Conservation (phyloP, 1,284 basidiomycete species). For the Athelia sp. region DNA sequence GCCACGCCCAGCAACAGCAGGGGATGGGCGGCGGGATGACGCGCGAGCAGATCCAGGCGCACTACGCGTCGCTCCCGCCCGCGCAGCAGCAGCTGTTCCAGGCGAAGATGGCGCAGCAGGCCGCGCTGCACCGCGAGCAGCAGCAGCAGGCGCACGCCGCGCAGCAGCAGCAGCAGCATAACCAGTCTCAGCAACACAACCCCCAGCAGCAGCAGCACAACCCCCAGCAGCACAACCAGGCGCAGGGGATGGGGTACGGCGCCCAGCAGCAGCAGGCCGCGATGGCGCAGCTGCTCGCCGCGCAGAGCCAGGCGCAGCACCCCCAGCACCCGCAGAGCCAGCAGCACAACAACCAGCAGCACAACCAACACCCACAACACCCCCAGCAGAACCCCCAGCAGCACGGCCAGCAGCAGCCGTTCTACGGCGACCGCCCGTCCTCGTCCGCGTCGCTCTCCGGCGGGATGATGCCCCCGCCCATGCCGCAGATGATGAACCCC, state of each 20-base stretch:
- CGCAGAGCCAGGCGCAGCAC: conserved; percentile 2
- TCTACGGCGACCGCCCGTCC: conserved; percentile 10
- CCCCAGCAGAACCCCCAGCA: conserved; percentile 13
- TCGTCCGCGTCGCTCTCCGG: conserved; percentile 2
- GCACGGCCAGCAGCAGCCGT: conserved; percentile 13
- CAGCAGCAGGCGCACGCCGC: background rate
- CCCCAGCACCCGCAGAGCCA: background rate
- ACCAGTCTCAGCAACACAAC: background rate
- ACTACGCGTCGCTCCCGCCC: too few species aligned
- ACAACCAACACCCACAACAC: conserved; percentile 4
- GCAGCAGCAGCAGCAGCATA: background rate
- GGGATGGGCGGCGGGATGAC: too few species aligned
- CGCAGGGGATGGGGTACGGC: conserved; percentile 8
- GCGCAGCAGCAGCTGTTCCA: too few species aligned
- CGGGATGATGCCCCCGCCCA: conserved; percentile 7
- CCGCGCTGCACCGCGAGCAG: background rate
- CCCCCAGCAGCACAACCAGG: conserved; percentile 3
- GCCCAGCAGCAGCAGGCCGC: too few species aligned
- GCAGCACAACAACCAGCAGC: background rate
- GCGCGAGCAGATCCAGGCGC: too few species aligned
- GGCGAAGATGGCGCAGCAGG: too few species aligned
- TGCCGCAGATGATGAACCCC: conserved; percentile 5
- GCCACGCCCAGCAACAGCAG: too few species aligned
- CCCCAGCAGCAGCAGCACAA: conserved; percentile 6
- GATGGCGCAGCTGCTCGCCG: conserved; percentile 14